Conservation (phyloP, 352 stramenopile species). For the Globisporangium emineosum region DNA sequence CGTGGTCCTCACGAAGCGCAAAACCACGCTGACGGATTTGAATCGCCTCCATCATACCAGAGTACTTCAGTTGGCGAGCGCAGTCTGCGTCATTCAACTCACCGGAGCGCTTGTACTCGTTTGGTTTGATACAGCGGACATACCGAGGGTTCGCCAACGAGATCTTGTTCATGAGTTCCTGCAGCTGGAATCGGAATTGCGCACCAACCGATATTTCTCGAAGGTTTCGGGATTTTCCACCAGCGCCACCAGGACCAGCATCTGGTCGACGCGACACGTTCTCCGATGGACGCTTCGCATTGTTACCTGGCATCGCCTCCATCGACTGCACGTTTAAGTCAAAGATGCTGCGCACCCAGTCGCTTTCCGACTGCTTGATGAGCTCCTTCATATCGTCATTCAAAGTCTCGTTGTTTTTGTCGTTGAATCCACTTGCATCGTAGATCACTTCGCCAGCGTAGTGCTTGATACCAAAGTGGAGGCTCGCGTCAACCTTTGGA, state of each 20-base stretch:
- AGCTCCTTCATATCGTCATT: slow-evolving; percentile 94
- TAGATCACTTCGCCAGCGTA: slow-evolving; percentile 96
- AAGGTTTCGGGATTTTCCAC: slow-evolving; percentile 79
- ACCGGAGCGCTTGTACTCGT: slow-evolving; percentile 76
- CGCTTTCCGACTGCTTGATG: slow-evolving; percentile 80
- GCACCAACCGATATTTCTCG: slow-evolving; percentile 84
- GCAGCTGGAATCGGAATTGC: slow-evolving; percentile 87
- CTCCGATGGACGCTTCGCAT: slow-evolving; percentile 60
- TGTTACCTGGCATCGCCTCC: slow-evolving; percentile 72
- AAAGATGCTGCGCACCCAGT: slow-evolving; percentile 85
- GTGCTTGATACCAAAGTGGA: slow-evolving; percentile 88
- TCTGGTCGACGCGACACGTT: slow-evolving; percentile 57
- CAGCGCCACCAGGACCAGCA: slow-evolving; percentile 27
- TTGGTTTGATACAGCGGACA: slow-evolving; percentile 88
- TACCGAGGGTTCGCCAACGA: slow-evolving; percentile 85
- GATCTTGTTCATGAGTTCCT: slow-evolving; percentile 89
- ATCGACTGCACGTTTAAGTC: slow-evolving; percentile 85
- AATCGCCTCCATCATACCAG: slow-evolving; percentile 90
- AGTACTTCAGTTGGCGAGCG: slow-evolving; percentile 89
- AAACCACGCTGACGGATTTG: slow-evolving; percentile 89
- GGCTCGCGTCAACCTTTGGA: slow-evolving; percentile 87
- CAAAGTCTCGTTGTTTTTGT: slow-evolving; percentile 98
- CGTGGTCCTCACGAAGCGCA: slow-evolving; percentile 84
- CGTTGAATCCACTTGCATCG: slow-evolving; percentile 95
- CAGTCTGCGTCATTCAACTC: slow-evolving; percentile 82